Evolutionary conservation across 139 green algal species (phyloP).

Genomic region (Chlorella sp.): DNA sequence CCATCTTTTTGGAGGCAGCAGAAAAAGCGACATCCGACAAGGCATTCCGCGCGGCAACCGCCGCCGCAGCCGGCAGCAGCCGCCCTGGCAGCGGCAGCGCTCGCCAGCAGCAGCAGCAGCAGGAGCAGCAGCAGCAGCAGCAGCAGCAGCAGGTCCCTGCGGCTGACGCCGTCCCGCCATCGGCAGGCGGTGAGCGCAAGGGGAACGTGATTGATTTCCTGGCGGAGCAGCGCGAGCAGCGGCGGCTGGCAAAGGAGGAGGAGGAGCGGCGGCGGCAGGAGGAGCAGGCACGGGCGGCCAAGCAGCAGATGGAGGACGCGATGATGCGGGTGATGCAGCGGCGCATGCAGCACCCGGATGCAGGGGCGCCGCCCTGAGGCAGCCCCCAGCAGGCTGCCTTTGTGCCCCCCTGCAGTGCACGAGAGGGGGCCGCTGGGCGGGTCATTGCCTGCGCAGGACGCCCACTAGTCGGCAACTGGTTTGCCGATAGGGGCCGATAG

Average conservation of each 20-base stretch:
- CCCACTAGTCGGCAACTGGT: too few relatives aligned
- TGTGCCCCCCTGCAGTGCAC: too few relatives aligned
- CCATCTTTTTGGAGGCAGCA: slow-evolving; percentile 61
- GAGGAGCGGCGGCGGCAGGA: slow-evolving; percentile 10
- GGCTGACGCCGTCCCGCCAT: background rate
- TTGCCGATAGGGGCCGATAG: too few relatives aligned
- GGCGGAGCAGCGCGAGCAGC: background rate
- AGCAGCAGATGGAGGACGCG: slow-evolving; percentile 74
- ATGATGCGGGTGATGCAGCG: slow-evolving; percentile 67
- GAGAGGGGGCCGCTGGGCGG: too few relatives aligned
- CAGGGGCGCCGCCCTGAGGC: background rate
- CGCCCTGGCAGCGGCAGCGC: background rate
- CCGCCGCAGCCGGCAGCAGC: background rate
- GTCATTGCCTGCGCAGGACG: too few relatives aligned
- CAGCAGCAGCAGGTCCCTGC: too few relatives aligned
- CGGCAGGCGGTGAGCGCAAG: background rate
- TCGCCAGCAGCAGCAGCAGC: background rate
- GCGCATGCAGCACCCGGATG: slow-evolving; percentile 34
- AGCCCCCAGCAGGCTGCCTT: too few relatives aligned
- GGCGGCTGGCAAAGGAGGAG: background rate
- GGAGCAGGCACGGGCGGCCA: slow-evolving; percentile 39
- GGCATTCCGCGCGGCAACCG: background rate
- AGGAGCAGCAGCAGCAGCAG: background rate
- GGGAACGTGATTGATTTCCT: too few relatives aligned
- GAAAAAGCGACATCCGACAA: background rate